Base-by-base conservation (phyloP, 164 flowering plant genomes). In the Piper betle region DNA sequence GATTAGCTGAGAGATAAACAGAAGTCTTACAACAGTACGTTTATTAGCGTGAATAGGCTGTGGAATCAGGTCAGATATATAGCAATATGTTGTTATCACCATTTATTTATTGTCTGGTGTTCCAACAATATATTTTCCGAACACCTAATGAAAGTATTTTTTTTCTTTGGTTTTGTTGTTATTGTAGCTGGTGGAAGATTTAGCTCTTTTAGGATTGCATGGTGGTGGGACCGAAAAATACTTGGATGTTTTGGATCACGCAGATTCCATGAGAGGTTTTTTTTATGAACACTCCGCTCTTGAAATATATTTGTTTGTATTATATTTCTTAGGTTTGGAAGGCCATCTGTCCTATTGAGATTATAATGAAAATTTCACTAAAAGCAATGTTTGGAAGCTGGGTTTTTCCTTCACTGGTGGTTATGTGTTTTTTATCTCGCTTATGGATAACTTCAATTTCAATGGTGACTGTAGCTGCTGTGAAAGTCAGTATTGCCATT, bases 181-280 rank as follows among this genome's bases (percentile, higher is more conserved):
- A 37, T 64, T 78, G 46, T 75, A 94, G 99, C 73, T 94, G 81
- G 82, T 69, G 71, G 97, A 88, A 74, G 96, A 91, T 73, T 66
- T 94, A 71, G 61, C 80, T 55, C 67, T 94, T 48, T 83, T 94
- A 72, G 88, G 96, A 56, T 67, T 77, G 55, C 82, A 79, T 61
- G 85, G 83, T 64, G 96, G 96, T 40, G 82, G 78, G n/a, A 73
- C 70, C 56, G 77, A 68, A 70, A 57, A 64, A 67, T 68, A 76
- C 63, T 67, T 88, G 62, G 72, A 77, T 54, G 61, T 43, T 37
- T 72, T 88, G 75, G 86, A 84, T 62, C 65, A 11, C 38, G 63
- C 58, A 58, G 84, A 79, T 53, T n/a, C 46, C 54, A 63, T 67
- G 48, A 78, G 78, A 81, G 96, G 99, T 93, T 61, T 38, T 54